These are phyloP conservation scores for Ogataea nonfermentans DNA, from an alignment of 805 yeast species.

Conservation along the genomic window DNA sequence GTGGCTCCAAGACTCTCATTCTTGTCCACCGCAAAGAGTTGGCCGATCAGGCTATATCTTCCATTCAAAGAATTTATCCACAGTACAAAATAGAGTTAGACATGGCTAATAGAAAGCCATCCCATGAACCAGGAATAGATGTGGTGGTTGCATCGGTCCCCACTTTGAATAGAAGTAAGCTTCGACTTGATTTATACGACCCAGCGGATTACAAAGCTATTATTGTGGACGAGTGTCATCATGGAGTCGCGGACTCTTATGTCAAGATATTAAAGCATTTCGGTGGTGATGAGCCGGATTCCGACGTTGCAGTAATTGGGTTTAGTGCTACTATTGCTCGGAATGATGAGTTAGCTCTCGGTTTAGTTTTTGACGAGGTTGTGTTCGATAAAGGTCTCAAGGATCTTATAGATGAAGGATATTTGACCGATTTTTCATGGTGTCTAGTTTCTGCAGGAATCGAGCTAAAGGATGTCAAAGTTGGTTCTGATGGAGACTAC, in stretches of 20 bases:
- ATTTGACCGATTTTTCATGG: conserved; percentile 68
- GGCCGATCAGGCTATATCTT: conserved; percentile 62
- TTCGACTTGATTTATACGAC: conserved; percentile 50
- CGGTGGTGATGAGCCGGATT: conserved; percentile 39
- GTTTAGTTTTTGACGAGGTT: conserved; percentile 64
- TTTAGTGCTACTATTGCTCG: conserved; percentile 86
- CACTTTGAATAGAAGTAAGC: conserved; percentile 45
- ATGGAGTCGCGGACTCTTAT: conserved; percentile 75
- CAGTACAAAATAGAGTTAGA: conserved; percentile 58
- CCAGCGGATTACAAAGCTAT: conserved; percentile 67
- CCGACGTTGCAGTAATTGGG: conserved; percentile 64
- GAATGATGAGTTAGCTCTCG: conserved; percentile 63
- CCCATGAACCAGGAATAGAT: conserved; percentile 44
- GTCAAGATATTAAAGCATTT: conserved; percentile 57
- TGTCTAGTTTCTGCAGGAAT: conserved; percentile 50
- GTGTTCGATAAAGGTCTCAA: conserved; percentile 65
- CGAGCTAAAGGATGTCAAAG: conserved; percentile 25
- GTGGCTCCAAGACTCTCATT: conserved; percentile 48
- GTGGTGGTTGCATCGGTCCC: conserved; percentile 78
- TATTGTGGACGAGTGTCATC: conserved; percentile 91
- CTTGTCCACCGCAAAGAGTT: conserved; percentile 82
- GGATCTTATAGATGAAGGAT: conserved; percentile 65
- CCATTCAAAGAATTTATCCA: conserved; percentile 50
- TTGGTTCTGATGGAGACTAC: conserved; percentile 49
- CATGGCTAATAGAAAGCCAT: conserved; percentile 54